A percentile compares a stretch with the other conserved stretches of the same genome.
Evolutionary conservation across 352 stramenopile species (phyloP).

Genomic region (Pythium dissimile): DNA sequence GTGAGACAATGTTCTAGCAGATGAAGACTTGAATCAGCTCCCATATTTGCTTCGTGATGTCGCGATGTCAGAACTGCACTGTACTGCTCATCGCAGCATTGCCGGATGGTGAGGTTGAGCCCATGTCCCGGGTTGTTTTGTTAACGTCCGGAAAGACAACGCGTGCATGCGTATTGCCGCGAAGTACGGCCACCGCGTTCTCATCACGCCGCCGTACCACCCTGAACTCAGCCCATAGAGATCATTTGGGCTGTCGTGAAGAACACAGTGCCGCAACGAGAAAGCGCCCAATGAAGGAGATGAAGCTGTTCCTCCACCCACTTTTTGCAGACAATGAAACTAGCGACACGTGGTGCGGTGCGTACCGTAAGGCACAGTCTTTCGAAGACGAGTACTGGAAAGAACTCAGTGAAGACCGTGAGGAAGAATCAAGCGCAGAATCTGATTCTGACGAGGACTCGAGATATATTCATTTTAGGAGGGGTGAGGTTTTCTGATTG

Average conservation of each 20-base stretch:
- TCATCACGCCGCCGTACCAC: constrained; percentile 2
- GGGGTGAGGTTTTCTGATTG: not conserved
- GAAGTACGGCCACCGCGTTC: not conserved
- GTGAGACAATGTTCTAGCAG: too few relatives aligned
- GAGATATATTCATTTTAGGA: not conserved
- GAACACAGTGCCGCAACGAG: not conserved
- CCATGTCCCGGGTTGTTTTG: too few relatives aligned
- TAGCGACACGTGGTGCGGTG: not conserved
- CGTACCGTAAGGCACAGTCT: not conserved
- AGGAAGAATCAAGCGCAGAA: not conserved
- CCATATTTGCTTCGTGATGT: too few relatives aligned
- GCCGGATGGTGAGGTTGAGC: too few relatives aligned
- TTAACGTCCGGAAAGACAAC: constrained; percentile 1
- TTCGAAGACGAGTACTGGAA: not conserved
- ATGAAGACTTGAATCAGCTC: too few relatives aligned
- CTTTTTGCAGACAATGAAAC: not conserved
- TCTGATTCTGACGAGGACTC: not conserved
- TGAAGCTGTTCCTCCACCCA: not conserved
- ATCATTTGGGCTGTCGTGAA: constrained; percentile 3
- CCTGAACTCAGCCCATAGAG: constrained; percentile 9
- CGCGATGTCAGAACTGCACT: too few relatives aligned
- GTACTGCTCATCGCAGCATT: too few relatives aligned
- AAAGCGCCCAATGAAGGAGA: not conserved
- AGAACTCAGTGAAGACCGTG: not conserved
- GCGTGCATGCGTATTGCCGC: not conserved